These are phyloP conservation scores for Solanum bulbocastanum DNA, from an alignment of 257 asterid species.

Conservation along the genomic window DNA sequence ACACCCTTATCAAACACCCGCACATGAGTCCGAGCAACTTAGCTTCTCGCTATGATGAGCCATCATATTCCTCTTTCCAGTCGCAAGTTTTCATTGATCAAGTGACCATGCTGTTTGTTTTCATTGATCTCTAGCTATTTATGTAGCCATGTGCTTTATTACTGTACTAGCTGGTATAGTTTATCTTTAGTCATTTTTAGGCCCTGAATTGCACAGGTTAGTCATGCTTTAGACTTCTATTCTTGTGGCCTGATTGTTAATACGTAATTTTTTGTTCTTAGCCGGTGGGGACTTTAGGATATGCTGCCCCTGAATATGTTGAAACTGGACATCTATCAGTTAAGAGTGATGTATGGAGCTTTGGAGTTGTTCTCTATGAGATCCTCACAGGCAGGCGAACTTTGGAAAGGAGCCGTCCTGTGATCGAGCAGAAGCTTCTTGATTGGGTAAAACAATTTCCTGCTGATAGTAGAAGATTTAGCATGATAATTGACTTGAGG, in stretches of 20 bases:
- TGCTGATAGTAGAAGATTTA: conserved; percentile 43
- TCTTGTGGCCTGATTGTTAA: not conserved
- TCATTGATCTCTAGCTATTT: not conserved
- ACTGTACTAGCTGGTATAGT: not conserved
- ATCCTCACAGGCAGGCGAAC: conserved; percentile 74
- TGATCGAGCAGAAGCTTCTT: conserved; percentile 54
- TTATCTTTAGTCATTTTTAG: not conserved
- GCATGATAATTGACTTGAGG: conserved; percentile 67
- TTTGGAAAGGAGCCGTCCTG: conserved; percentile 57
- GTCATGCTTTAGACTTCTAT: not conserved
- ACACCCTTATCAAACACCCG: not conserved
- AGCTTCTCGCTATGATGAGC: not conserved
- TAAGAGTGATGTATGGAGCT: conserved; percentile 82
- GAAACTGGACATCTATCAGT: conserved; percentile 65
- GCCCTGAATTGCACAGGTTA: not conserved
- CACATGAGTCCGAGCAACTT: not conserved
- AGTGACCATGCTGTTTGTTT: not conserved
- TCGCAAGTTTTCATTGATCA: not conserved
- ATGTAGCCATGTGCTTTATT: not conserved
- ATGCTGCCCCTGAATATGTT: conserved; percentile 88
- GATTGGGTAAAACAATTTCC: conserved; percentile 82
- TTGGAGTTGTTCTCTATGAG: conserved; percentile 87
- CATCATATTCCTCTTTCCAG: not conserved
- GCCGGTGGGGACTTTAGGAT: conserved; percentile 91
- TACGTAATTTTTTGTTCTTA: conserved; percentile 5